Base-by-base conservation (phyloP, 2,329 filamentous ascomycete species). In the Parastagonospora avenae region DNA sequence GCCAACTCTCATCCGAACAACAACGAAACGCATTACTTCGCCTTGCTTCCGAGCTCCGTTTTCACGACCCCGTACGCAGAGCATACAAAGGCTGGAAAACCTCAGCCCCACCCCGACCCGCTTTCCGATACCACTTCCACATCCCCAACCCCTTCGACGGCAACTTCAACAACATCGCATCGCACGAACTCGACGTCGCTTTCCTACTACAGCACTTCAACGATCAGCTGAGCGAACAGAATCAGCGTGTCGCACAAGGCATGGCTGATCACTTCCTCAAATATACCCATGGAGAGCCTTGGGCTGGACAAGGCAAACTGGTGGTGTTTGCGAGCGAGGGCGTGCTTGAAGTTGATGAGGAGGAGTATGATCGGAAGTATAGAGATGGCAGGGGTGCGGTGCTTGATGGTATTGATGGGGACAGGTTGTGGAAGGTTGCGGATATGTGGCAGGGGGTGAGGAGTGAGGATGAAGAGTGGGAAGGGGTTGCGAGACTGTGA, bases 21-120 rank as follows among this genome's bases (percentile, higher is more conserved):
- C 44, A 49, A 33, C 24, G 33, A 8, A 40, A 54, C 3, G 42
- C 19, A 14, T 46, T 71, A n/a, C 56, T 62, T 3, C 59, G 72
- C 12, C 75, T 80, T 27, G 64, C 64, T 8, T 77, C 74, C 24
- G 80, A 83, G 46, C 71, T 81, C 24, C 64, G 68, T 4, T 82
- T 79, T 64, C 73, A 77, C 52, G 70, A 77, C 2, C 73, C 79
- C 1, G 69, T 71, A 0, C 48, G 77, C 2, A 58, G 70, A 8
- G 72, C 75, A 8, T 74, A 77, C 5, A 46, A 62, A 31, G 67
- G 63, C 2, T 72, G 67, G 68, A 61, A 52, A 52, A 39, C 50
- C 1, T 31, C 46, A 11, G 33, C 36, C 1, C 49, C 52, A 4
- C 30, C 51, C 14, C 51, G 38, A 16, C 33, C 19, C 12, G 42